Evolutionary conservation across 2,329 filamentous ascomycete genomes (phyloP), one percentile per base, ranked within the genome.

Genomic region (Stachybotrys echinatus): DNA sequence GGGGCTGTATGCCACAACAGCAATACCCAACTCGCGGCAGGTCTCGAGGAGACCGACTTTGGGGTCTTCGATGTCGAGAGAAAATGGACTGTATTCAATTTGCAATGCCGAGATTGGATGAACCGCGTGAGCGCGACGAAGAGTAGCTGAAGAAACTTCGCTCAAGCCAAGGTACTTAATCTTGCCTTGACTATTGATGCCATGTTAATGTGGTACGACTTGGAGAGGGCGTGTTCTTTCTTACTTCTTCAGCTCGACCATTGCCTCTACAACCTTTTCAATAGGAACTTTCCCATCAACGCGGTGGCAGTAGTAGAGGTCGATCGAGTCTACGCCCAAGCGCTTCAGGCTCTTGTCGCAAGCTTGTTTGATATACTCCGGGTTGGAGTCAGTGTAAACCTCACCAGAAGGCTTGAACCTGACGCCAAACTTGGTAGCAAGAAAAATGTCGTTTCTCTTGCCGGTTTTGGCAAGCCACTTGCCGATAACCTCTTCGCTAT

Each of bases 11-110:
- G 76, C 74, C 2, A 84, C 71, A 10, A 77, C 66, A 1, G 77
- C 66, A 0, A 80, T 66, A 2, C 79, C 79, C 6, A 84, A 72
- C 58, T 83, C 77, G 18, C 75, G 70, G 48, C 71, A 75, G 0
- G 79, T 77, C 34, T 69, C 63, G 3, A 83, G 63, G 1, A 84
- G 64, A 34, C 72, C 60, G 2, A 71, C 74, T 0, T 64, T 61
- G 7, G 64, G 63, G 19, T 70, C 73, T 59, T 87, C 83, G 54
- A 87, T 79, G 42, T 81, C 74, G 38, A 85, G 69, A 2, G 70
- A 60, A 61, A 75, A 81, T 0, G 75, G 73, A 8, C 64, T 71
- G 61, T 77, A 79, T 58, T 82, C 77, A 31, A 80, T 65, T 57
- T 81, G 76, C 1, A 77, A 64, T 4, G 75, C 74, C 6, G 70